Evolutionary conservation across 495 filamentous ascomycete species (phyloP), one percentile per base, ranked within the genome.

Genomic region (Aspergillus cavernicola): DNA sequence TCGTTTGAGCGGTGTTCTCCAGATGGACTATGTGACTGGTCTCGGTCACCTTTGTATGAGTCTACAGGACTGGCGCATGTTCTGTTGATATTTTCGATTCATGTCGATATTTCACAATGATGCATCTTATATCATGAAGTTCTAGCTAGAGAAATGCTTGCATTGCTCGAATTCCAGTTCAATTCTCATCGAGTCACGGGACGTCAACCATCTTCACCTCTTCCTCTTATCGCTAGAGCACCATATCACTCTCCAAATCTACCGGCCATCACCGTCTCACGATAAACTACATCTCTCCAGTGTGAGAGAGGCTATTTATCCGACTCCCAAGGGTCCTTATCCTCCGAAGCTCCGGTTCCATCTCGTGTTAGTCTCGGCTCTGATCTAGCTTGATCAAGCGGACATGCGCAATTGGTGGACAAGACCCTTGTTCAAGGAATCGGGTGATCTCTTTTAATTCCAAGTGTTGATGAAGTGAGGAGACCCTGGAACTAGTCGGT

Each of bases 321-420:
- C 16, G 38, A n/a, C n/a, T n/a, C n/a, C n/a, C 38, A 40, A 5
- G 15, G 20, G 9, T 11, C 19, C 2, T 26, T 18, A 38, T 49
- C 1, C 45, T 37, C 32, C 33, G 32, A 16, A 4, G 1, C 32
- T 37, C 33, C 45, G 11, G 8, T 1, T 18, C 45, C 28, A 8
- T 39, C 32, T 28, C 8, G 40, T 36, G n/a, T 24, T 41, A 51
- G 48, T 15, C 24, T 15, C 35, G 16, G 33, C 23, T 16, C 18
- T 45, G n/a, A 26, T 11, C 29, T 23, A 29, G 22, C 3, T 51
- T 42, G 24, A 42, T 42, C 26, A 46, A 46, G 16, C 5, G 33
- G 36, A 6, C 41, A 19, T 39, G 29, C 31, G n/a, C 41, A 16
- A 53, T 46, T 53, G 50, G 50, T 26, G 22, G 42, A 53, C 16